Conservation (phyloP, 129 eudicot species). For the Mikania micrantha region DNA sequence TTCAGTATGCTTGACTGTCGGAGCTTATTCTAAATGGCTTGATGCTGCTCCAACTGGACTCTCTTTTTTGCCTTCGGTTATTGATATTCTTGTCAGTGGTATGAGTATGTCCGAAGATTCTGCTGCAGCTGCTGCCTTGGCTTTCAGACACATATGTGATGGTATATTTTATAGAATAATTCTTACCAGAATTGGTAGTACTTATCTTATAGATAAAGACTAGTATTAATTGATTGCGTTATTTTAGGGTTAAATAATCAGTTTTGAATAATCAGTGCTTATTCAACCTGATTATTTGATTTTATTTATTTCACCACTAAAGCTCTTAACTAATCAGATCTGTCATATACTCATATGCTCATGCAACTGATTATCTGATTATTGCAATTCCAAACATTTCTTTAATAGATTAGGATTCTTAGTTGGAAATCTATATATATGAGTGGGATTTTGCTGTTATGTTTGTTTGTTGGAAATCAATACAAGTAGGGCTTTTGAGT, state of each 20-base stretch:
- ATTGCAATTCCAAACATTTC: neutral
- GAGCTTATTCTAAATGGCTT: slow-evolving; percentile 98
- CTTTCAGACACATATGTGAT: slow-evolving; percentile 90
- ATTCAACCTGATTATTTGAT: neutral
- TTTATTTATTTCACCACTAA: neutral
- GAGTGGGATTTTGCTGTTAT: no score
- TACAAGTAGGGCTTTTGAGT: neutral
- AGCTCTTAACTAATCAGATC: neutral
- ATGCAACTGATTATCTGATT: neutral
- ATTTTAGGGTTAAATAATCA: neutral
- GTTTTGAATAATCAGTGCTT: neutral
- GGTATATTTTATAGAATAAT: slow-evolving; percentile 33
- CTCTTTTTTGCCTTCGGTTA: slow-evolving; percentile 73
- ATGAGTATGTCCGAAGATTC: slow-evolving; percentile 95
- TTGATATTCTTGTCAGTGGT: slow-evolving; percentile 88
- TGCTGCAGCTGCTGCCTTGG: slow-evolving; percentile 98
- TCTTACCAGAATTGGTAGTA: neutral
- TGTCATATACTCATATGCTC: neutral
- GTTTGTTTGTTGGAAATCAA: neutral
- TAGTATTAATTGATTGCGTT: neutral
- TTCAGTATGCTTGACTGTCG: slow-evolving; percentile 81
- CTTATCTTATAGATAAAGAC: neutral
- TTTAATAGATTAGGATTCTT: neutral
- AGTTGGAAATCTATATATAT: neutral
- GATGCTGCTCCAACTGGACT: slow-evolving; percentile 78